Percentiles rank a stretch among this genome's conserved stretches.
phyloP scores from a whole-genome alignment of 352 stramenopile genomes.

The Globisporangium sylvaticum region DNA sequence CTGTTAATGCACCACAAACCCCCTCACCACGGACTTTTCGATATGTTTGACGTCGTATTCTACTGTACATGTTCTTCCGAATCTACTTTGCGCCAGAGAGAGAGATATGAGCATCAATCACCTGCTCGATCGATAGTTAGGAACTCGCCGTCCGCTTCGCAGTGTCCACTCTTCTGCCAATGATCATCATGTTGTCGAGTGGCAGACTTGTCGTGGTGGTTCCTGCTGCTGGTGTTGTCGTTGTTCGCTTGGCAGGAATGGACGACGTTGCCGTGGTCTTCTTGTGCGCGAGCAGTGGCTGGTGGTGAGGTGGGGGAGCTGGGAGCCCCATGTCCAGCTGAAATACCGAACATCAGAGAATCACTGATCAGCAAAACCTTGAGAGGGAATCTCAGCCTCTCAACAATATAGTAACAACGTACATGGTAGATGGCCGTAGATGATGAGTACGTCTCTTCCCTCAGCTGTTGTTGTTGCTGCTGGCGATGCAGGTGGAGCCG shows the following conservation, averaged over 20 bases:
- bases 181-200: constrained; percentile 11
- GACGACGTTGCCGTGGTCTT: background rate
- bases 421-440: constrained; percentile 1
- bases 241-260: background rate
- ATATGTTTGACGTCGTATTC: too few species aligned
- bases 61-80: too few species aligned
- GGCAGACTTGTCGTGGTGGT: background rate
- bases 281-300: background rate
- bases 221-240: too few species aligned
- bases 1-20: too few species aligned
- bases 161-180: constrained; percentile 7
- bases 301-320: background rate
- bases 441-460: background rate
- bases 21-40: too few species aligned
- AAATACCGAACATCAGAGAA: background rate
- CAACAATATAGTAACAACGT: background rate
- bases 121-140: background rate
- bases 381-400: background rate
- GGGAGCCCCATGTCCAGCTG: constrained; percentile 1
- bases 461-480: constrained; percentile 7
- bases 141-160: background rate
- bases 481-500: constrained; percentile 10
- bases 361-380: background rate
- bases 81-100: constrained; percentile 59
- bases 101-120: too few species aligned